These are phyloP conservation scores for Flagelloscypha sp. DNA, from an alignment of 768 basidiomycete genomes.

Conservation along the genomic window DNA sequence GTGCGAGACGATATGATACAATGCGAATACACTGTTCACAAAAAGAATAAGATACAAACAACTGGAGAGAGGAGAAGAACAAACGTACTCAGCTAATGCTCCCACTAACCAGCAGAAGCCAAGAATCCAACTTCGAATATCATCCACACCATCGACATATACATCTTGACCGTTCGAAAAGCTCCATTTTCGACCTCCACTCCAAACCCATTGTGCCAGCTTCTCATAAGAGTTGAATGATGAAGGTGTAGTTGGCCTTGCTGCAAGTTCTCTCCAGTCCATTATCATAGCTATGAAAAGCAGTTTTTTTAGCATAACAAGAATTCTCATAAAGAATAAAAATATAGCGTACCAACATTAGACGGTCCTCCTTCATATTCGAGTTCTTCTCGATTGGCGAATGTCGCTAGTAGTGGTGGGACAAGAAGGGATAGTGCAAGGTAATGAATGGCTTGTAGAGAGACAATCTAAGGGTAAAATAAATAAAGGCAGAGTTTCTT, in stretches of 20 bases:
- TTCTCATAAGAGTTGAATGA: slow-evolving; percentile 55
- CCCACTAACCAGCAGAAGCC: slow-evolving; percentile 81
- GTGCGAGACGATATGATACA: slow-evolving; percentile 81
- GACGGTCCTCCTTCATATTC: slow-evolving; percentile 70
- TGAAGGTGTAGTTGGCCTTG: slow-evolving; percentile 67
- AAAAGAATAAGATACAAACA: slow-evolving; percentile 4
- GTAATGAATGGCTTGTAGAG: slow-evolving; percentile 91
- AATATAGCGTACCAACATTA: slow-evolving; percentile 54
- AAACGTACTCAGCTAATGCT: slow-evolving; percentile 75
- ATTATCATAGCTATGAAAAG: slow-evolving; percentile 67
- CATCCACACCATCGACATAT: slow-evolving; percentile 69
- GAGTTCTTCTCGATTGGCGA: slow-evolving; percentile 67
- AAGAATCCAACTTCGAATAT: slow-evolving; percentile 83
- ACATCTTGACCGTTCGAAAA: slow-evolving; percentile 42
- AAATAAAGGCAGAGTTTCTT: not conserved
- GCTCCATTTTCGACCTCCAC: slow-evolving; percentile 69
- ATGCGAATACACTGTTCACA: slow-evolving; percentile 52
- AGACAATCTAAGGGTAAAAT: slow-evolving; percentile 59
- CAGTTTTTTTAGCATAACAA: not conserved
- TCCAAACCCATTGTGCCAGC: slow-evolving; percentile 71
- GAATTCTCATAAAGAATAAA: not conserved
- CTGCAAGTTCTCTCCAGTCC: slow-evolving; percentile 97
- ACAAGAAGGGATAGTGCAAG: slow-evolving; percentile 75
- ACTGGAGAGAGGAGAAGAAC: slow-evolving; percentile 3
- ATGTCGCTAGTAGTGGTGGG: slow-evolving; percentile 67